These are phyloP conservation scores for Chaetomium fimeti DNA, from an alignment of 495 filamentous ascomycete genomes.

Conservation along the genomic window DNA sequence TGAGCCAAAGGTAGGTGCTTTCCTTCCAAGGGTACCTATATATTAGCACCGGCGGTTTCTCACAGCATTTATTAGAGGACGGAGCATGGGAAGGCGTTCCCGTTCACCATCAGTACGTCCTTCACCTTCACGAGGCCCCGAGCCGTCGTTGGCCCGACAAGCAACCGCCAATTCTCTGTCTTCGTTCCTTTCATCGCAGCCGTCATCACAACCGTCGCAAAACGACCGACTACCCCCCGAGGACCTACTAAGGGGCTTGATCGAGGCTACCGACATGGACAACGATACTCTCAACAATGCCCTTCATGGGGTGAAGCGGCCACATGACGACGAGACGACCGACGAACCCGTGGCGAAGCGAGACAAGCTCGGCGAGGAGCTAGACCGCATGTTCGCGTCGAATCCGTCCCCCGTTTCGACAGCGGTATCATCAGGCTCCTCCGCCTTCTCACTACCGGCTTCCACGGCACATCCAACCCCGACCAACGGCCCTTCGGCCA, in stretches of 20 bases:
- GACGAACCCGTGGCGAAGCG: slow-evolving; percentile 33
- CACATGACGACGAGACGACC: slow-evolving; percentile 24
- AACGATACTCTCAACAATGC: slow-evolving; percentile 3
- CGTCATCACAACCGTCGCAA: slow-evolving; percentile 19
- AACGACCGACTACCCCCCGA: slow-evolving; percentile 23
- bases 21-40: background rate
- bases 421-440: background rate
- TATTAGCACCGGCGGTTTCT: background rate
- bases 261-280: slow-evolving; percentile 17
- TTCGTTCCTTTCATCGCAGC: slow-evolving; percentile 14
- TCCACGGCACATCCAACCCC: background rate
- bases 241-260: slow-evolving; percentile 32
- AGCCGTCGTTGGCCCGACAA: slow-evolving; percentile 17
- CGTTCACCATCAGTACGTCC: slow-evolving; percentile 17
- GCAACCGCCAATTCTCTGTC: slow-evolving; percentile 26
- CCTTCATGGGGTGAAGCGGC: slow-evolving; percentile 27
- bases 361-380: slow-evolving; percentile 33
- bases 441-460: background rate
- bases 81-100: slow-evolving; percentile 9
- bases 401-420: background rate
- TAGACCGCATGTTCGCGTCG: slow-evolving; percentile 23
- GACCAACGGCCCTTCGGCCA: background rate
- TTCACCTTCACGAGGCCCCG: slow-evolving; percentile 20
- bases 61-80: slow-evolving; percentile 12
- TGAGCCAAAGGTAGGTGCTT: slow-evolving; percentile 26